Base-by-base conservation (phyloP, 768 basidiomycete genomes). In the Leucocoprinus sp. region DNA sequence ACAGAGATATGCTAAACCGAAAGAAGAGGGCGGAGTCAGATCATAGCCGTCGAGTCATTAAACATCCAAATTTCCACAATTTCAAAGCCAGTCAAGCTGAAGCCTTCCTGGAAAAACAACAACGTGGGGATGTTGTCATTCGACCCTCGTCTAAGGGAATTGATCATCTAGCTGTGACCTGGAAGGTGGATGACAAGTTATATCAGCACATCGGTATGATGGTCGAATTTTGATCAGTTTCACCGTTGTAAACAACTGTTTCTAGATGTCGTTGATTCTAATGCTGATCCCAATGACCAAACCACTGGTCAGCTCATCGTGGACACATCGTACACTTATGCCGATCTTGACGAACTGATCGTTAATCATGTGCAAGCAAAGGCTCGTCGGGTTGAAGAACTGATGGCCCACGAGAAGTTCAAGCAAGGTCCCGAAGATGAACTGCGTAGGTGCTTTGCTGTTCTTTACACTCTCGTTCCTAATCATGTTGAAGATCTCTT, bases 61-160 rank as follows among this genome's bases (percentile, higher is more conserved):
- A 97, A 60, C 96, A 99, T 61, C 96, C 95, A 2, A 93, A 95
- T 63, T 99, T 97, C 77, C 88, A 93, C 60, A 91, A 96, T 57
- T 82, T 95, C 71, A 93, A 90, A 52, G 81, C 88, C 5, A 68
- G 74, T 11, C 85, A 96, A 54, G 93, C 96, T 1, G 96, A 98
- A 64, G 74, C 80, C 27, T 87, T 84, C 59, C 70, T 99, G 50
- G 86, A 90, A 53, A 82, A 82, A 54, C 88, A 91, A 60, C 91
- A 93, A 55, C 80, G 90, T 15, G 96, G 96, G 8, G 96, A 98
- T 61, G 93, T 95, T 31, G 88, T 98, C 33, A 92, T 99, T 52
- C 73, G 96, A 36, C 96, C 96, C 0, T 95, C 93, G 14, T 97
- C 95, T 3, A 93, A 93, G 63, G 95, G 95, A 11, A 67, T 74